phyloP scores from a whole-genome alignment of 192 early-diverging fungal genomes.

The Entomortierella lignicola region DNA sequence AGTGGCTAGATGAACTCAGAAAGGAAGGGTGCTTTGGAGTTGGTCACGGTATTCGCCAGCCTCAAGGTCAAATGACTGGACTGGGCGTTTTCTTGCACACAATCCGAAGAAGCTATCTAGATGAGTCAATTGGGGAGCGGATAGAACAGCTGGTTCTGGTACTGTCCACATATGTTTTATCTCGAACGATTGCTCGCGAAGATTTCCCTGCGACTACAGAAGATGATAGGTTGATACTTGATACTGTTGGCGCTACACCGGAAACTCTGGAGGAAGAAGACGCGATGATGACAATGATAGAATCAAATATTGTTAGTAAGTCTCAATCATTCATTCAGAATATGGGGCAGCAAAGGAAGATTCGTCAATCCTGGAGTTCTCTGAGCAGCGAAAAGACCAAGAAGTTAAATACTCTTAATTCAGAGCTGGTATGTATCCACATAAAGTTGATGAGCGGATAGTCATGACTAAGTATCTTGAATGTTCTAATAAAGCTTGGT shows the following conservation, averaged over 20 bases:
- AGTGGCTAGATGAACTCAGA: slow-evolving; percentile 70
- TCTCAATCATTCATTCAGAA: not conserved
- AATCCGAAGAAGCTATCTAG: slow-evolving; percentile 44
- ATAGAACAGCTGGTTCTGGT: slow-evolving; percentile 40
- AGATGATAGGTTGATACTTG: not conserved
- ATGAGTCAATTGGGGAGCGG: slow-evolving; percentile 45
- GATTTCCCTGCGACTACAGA: not conserved
- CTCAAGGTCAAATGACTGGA: slow-evolving; percentile 1
- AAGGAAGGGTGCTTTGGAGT: slow-evolving; percentile 53
- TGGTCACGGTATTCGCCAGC: slow-evolving; percentile 13
- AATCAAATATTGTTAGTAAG: slow-evolving; percentile 6
- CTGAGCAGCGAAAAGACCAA: slow-evolving; percentile 9
- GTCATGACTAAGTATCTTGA: not conserved
- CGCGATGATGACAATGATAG: slow-evolving; percentile 1
- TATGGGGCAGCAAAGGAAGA: slow-evolving; percentile 1
- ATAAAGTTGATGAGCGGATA: no score
- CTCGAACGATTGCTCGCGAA: slow-evolving; percentile 3
- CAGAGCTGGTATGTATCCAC: slow-evolving; percentile 20
- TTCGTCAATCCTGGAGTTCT: slow-evolving; percentile 9
- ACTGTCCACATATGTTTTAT: slow-evolving; percentile 38
- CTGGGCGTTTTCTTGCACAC: slow-evolving; percentile 37
- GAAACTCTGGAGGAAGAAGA: not conserved
- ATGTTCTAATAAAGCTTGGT: not conserved
- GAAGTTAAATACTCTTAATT: not conserved
- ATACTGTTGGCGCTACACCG: not conserved